Conservation (phyloP, 2,329 filamentous ascomycete species). For the Tolypocladium amazonense region DNA sequence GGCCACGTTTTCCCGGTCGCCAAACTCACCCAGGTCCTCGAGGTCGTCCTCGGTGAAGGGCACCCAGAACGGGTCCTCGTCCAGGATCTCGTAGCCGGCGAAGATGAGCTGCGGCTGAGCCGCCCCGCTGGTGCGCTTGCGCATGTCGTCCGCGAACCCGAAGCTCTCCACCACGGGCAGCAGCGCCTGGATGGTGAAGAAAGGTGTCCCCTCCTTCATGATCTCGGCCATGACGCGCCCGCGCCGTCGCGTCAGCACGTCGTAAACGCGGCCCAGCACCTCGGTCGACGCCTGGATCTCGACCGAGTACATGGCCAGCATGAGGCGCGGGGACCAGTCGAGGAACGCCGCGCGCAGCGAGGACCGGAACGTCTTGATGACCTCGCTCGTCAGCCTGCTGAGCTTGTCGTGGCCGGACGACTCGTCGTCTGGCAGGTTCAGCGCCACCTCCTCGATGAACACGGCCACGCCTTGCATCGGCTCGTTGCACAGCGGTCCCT, state of each 20-base stretch:
- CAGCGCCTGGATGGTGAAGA: constrained; percentile 84
- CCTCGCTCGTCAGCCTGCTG: constrained; percentile 79
- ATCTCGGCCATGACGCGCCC: constrained; percentile 82
- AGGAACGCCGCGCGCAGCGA: constrained; percentile 79
- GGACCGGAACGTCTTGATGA: constrained; percentile 80
- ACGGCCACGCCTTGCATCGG: constrained; percentile 90
- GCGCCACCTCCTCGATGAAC: constrained; percentile 68
- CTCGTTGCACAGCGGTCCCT: constrained; percentile 86
- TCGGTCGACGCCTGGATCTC: constrained; percentile 96
- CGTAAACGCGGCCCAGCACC: constrained; percentile 90
- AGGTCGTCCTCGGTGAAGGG: constrained; percentile 93
- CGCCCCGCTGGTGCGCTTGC: constrained; percentile 82
- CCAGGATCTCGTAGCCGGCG: constrained; percentile 81
- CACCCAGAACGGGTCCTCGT: constrained; percentile 97
- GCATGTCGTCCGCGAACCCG: constrained; percentile 92
- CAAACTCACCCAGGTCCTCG: constrained; percentile 89
- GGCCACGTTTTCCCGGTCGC: constrained; percentile 89
- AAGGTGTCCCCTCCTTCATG: constrained; percentile 90
- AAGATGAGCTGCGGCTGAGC: constrained; percentile 92
- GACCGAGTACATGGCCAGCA: constrained; percentile 95
- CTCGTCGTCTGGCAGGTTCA: constrained; percentile 45
- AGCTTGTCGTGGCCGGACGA: constrained; percentile 53
- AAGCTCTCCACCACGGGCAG: constrained; percentile 92
- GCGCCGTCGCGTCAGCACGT: constrained; percentile 88
- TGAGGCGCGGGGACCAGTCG: constrained; percentile 90